Conservation (phyloP, 768 basidiomycete genomes). For the Tulasnella sp. region DNA sequence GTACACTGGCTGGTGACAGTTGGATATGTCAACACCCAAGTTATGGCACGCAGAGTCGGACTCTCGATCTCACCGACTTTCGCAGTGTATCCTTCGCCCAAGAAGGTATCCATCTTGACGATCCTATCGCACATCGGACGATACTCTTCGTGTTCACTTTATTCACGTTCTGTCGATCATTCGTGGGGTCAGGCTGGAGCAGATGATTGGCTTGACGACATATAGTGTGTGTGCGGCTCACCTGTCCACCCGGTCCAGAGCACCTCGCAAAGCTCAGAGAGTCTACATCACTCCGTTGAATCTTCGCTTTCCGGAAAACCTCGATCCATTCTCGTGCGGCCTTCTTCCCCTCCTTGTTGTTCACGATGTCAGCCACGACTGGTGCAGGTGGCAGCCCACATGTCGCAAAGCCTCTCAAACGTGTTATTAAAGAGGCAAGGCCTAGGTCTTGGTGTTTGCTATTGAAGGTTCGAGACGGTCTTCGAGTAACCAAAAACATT, state of each 20-base stretch:
- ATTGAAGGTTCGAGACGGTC: background rate
- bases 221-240: constrained; percentile 26
- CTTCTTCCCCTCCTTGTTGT: constrained; percentile 27
- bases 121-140: constrained; percentile 44
- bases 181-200: background rate
- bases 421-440: background rate
- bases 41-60: too few species aligned
- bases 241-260: constrained; percentile 80
- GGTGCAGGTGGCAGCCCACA: background rate
- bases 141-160: constrained; percentile 81
- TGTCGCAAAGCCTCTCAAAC: background rate
- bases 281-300: constrained; percentile 41
- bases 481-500: background rate
- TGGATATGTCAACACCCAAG: too few species aligned
- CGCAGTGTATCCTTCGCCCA: constrained; percentile 47
- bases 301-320: constrained; percentile 33
- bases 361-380: background rate
- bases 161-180: constrained; percentile 56
- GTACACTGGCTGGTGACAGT: constrained; percentile 41
- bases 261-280: constrained; percentile 63
- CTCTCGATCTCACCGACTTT: constrained; percentile 34
- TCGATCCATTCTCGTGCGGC: constrained; percentile 46
- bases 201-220: too few species aligned
- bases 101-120: constrained; percentile 48
- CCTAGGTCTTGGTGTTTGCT: background rate